Evolutionary conservation across 179 eudicot species (phyloP).

Genomic region (Carnegiea gigantea): DNA sequence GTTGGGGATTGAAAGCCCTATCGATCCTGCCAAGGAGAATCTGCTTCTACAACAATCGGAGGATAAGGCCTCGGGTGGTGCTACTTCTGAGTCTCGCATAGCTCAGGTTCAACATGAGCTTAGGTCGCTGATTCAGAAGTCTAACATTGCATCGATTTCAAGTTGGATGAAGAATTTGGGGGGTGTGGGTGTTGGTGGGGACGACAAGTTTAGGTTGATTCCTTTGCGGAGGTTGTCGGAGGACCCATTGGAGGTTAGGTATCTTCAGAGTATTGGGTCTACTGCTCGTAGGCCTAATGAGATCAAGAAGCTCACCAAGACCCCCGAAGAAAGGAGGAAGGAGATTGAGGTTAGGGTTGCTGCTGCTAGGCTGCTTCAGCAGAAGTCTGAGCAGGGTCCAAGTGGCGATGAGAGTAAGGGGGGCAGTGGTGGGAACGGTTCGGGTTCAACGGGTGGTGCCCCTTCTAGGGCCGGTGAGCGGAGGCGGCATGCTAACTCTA

Average conservation of each 20-base stretch:
- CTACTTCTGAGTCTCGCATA: conserved; percentile 36
- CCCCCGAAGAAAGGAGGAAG: conserved; percentile 81
- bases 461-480: conserved; percentile 46
- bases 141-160: conserved; percentile 72
- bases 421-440: conserved; percentile 12
- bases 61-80: conserved; percentile 1
- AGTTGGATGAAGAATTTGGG: conserved; percentile 72
- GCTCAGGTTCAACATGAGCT: conserved; percentile 56
- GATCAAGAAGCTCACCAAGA: conserved; percentile 84
- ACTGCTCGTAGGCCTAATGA: conserved; percentile 51
- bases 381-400: conserved; percentile 47
- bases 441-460: conserved; percentile 33
- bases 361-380: conserved; percentile 93
- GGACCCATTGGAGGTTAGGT: conserved; percentile 76
- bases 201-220: conserved; percentile 74
- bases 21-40: conserved; percentile 78
- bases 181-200: conserved; percentile 38
- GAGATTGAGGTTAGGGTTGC: conserved; percentile 98
- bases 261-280: conserved; percentile 31
- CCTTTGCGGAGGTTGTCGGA: conserved; percentile 60
- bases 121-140: conserved; percentile 48
- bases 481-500: conserved; percentile 45
- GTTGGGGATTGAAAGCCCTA: conserved; percentile 64
- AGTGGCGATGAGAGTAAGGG: conserved; percentile 18
- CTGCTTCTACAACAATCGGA: not conserved